A percentile compares a stretch with the other conserved stretches of the same genome.
Evolutionary conservation across 2,329 filamentous ascomycete species (phyloP).

Genomic region (Aciculosporium take): DNA sequence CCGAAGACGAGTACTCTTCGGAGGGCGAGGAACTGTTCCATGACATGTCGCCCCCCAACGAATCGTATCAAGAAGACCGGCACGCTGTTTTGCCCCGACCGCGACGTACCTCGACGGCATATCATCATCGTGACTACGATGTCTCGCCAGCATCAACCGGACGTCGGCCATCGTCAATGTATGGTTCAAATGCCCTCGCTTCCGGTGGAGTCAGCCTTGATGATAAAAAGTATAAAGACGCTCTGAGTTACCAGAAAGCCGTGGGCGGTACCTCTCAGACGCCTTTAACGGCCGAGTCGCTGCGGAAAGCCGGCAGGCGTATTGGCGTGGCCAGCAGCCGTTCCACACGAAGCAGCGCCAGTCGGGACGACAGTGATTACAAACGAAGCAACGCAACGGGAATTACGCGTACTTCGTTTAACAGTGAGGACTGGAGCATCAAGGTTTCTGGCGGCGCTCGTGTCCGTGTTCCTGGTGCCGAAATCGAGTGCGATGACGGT

Average conservation of each 20-base stretch:
- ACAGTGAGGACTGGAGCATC: constrained; percentile 45
- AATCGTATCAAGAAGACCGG: constrained; percentile 20
- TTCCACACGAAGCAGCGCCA: constrained; percentile 43
- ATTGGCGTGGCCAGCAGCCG: constrained; percentile 36
- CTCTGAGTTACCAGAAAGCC: constrained; percentile 37
- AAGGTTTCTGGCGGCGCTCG: constrained; percentile 42
- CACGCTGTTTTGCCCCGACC: constrained; percentile 18
- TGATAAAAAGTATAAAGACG: constrained; percentile 24
- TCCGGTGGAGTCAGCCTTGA: constrained; percentile 21
- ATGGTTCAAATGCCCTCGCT: constrained; percentile 20
- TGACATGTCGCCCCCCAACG: constrained; percentile 23
- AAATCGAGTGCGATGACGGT: constrained; percentile 44
- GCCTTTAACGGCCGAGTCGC: constrained; percentile 40
- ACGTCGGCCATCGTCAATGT: constrained; percentile 27
- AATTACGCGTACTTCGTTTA: constrained; percentile 38
- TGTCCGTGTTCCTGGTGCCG: constrained; percentile 40
- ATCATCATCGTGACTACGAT: constrained; percentile 25
- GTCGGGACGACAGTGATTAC: constrained; percentile 50
- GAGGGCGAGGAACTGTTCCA: constrained; percentile 23
- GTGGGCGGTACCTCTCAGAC: constrained; percentile 29
- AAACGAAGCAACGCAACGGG: constrained; percentile 46
- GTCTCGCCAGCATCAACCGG: constrained; percentile 24
- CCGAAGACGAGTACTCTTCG: constrained; percentile 25
- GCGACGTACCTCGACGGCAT: constrained; percentile 21
- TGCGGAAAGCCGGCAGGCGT: constrained; percentile 34